These are phyloP conservation scores for Selenicereus undatus DNA, from an alignment of 148 eudicot species.

Conservation along the genomic window DNA sequence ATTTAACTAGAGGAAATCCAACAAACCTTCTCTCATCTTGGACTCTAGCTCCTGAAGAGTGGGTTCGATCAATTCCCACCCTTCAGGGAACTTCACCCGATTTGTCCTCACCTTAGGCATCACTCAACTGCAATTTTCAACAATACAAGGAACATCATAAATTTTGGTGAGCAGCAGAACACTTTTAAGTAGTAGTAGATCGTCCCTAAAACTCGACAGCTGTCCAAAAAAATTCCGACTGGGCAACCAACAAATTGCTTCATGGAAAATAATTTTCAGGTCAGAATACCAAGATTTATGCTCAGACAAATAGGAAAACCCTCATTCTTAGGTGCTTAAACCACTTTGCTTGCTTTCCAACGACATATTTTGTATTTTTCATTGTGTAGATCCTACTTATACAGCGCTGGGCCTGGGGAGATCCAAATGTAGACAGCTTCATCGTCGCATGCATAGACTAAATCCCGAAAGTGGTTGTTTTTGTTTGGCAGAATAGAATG, in stretches of 20 bases:
- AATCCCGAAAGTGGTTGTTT: too few relatives aligned
- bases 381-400: too few relatives aligned
- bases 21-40: slow-evolving; percentile 43
- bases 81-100: slow-evolving; percentile 36
- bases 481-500: too few relatives aligned
- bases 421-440: too few relatives aligned
- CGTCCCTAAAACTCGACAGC: not conserved
- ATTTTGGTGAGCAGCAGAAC: not conserved
- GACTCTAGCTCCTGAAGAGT: slow-evolving; percentile 39
- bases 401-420: too few relatives aligned
- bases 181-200: not conserved
- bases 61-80: slow-evolving; percentile 43
- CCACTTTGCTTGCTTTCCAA: too few relatives aligned
- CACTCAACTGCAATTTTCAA: slow-evolving; percentile 21
- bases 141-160: not conserved
- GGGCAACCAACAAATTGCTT: not conserved
- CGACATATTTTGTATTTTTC: too few relatives aligned
- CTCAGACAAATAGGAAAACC: not conserved
- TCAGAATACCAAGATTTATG: not conserved
- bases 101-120: slow-evolving; percentile 42
- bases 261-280: not conserved
- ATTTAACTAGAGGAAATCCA: not conserved
- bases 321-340: too few relatives aligned
- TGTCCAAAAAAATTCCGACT: not conserved
- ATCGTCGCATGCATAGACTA: too few relatives aligned